Base-by-base conservation (phyloP, 371 early-diverging fungal species). In the Circinella minor region DNA sequence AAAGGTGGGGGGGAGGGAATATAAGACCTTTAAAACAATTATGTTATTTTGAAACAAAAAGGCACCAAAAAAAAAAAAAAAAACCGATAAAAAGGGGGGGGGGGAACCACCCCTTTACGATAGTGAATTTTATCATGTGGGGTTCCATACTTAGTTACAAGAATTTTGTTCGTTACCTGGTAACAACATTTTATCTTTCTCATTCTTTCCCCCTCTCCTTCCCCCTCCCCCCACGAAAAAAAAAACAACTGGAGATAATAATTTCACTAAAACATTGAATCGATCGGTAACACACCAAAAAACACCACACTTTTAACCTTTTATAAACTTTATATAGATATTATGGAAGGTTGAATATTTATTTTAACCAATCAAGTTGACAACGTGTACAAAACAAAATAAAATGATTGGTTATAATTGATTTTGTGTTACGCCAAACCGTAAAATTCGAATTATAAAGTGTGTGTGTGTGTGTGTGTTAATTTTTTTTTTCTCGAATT, bases 201-300 rank as follows among this genome's bases (percentile, higher is more conserved):
- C 27, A 27, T 27, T 27, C 27, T 27, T 2, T 27, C 27, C 1
- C 27, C 27, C 27, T 51, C 51, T 7, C 8, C 8, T 3, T 1
- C 51, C 51, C 15, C 14, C 51, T 3, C 51, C 51, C 51, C 7
- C 7, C 14, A 51, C n/a, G n/a, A n/a, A n/a, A n/a, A 15, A 13
- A 13, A 17, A 13, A 13, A 14, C 14, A 15, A 51, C 5, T 51
- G 15, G 4, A 13, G 14, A 51, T 51, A 51, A 51, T 51, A 14
- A 51, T 15, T 5, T 13, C 51, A 51, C 4, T 3, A 39, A 39
- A 39, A 43, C 27, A 27, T 27, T 27, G 0, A 11, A 43, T 13
- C 51, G 51, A 51, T 51, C 51, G 51, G 57, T 57, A 27, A 57
- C 57, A 57, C 57, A 57, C 5, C 57, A n/a, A n/a, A n/a, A n/a